Percentiles rank a stretch among this genome's conserved stretches.
Conservation (phyloP, 2,329 filamentous ascomycete species). For the Ophiostoma sp. region DNA sequence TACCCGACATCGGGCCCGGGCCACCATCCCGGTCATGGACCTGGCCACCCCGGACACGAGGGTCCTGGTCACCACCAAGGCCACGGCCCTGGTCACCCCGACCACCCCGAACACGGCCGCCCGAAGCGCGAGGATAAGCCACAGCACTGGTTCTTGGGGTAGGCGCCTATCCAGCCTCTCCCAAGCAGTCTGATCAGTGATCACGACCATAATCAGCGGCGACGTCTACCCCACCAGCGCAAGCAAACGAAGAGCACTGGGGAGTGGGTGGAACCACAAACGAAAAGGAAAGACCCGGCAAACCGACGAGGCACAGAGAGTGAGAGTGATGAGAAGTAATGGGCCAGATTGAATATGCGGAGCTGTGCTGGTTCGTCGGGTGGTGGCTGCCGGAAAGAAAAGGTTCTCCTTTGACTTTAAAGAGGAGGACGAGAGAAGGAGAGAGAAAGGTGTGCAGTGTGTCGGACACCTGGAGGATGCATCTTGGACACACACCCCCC, state of each 20-base stretch:
- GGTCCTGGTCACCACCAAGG: neutral
- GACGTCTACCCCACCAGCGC: neutral
- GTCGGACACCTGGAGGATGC: slow-evolving; percentile 1
- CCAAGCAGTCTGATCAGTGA: neutral
- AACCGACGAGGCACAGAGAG: neutral
- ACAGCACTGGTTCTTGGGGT: neutral
- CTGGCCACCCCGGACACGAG: neutral
- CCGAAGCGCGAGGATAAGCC: neutral
- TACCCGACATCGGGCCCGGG: neutral
- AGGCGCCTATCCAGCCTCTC: neutral
- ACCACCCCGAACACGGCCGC: slow-evolving; percentile 9
- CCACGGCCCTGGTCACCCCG: neutral
- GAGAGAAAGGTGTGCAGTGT: neutral
- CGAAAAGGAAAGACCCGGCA: neutral
- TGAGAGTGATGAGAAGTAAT: neutral
- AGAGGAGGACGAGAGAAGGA: neutral
- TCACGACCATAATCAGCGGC: neutral
- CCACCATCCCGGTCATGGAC: neutral
- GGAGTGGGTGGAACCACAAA: neutral
- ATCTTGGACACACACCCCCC: neutral
- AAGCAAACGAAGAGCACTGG: neutral
- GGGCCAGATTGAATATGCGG: neutral
- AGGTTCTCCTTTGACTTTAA: neutral
- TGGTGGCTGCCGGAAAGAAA: neutral
- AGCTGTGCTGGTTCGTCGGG: neutral